Conservation (phyloP, 2,329 filamentous ascomycete genomes). For the Arthrobotrys sphaeroides region DNA sequence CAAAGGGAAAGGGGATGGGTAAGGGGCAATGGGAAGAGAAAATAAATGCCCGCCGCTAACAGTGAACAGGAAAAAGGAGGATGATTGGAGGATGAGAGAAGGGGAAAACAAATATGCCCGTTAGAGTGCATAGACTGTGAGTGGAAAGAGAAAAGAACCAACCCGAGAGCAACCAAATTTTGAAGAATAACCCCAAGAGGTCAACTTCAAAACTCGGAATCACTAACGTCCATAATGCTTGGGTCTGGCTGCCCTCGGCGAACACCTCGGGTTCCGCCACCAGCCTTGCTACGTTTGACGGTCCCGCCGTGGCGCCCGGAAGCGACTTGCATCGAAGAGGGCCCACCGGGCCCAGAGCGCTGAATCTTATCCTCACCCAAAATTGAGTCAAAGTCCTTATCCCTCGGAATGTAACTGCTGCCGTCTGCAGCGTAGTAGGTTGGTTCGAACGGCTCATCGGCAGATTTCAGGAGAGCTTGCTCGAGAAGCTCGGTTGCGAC, state of each 20-base stretch:
- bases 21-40: neutral
- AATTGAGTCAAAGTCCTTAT: constrained; percentile 32
- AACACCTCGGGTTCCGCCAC: neutral
- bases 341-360: neutral
- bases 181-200: constrained; percentile 1
- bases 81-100: too few species aligned
- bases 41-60: constrained; percentile 1
- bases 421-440: constrained; percentile 31
- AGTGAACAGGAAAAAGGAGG: neutral
- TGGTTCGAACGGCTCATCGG: constrained; percentile 65
- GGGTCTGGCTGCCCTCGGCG: constrained; percentile 38
- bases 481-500: constrained; percentile 81
- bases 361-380: constrained; percentile 45
- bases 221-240: constrained; percentile 49
- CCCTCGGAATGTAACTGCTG: constrained; percentile 8
- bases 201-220: constrained; percentile 38
- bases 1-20: too few species aligned
- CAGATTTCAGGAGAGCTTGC: constrained; percentile 67
- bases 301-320: constrained; percentile 23
- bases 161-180: neutral
- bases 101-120: neutral
- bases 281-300: constrained; percentile 11
- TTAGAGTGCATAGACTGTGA: neutral
- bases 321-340: neutral
- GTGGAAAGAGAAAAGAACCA: neutral